Base-by-base conservation (phyloP, 1,284 basidiomycete species). In the Apiotrichum siamense region DNA sequence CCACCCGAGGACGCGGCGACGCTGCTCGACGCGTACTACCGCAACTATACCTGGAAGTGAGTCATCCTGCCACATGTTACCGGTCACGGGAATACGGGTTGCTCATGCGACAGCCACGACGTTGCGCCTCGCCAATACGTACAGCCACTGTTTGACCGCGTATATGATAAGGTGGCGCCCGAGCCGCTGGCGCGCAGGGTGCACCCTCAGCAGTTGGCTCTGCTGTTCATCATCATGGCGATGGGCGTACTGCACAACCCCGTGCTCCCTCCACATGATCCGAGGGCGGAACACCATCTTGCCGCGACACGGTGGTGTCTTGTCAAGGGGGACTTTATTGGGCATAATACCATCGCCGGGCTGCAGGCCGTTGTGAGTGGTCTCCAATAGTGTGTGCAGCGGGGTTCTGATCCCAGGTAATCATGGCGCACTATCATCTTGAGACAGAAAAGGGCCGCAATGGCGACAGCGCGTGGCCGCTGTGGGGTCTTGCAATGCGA, bases 401-500 rank as follows among this genome's bases (percentile, higher is more conserved):
- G 29, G 10, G 15, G 29, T 15, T 31, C 11, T 11, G 11, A 7
- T 35, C 13, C 10, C 33, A 35, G 33, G 33, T 35, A 7, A 35
- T 35, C 33, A 35, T 35, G 33, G 62, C 56, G 3, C 59, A 65
- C 42, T 59, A 51, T 32, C 47, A 43, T n/a, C 43, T 61, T 4
- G 59, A 64, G 36, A 65, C 62, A 17, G 66, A 68, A 31, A 54
- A 55, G 31, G 66, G 66, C 0, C 52, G 66, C 12, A 62, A 62
- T 37, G 69, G 67, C 3, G 67, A 71, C 50, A 55, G 50, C 0
- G 60, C 64, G 29, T 71, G 69, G 69, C 65, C 66, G 1, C 40
- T 71, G 10, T 68, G 67, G 65, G 69, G 69, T 24, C 36, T 69
- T 4, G 61, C 63, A 0, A 64, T 65, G 63, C 52, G 66, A n/a